Evolutionary conservation across 768 basidiomycete species (phyloP).

Genomic region (Lentinus brumalis): DNA sequence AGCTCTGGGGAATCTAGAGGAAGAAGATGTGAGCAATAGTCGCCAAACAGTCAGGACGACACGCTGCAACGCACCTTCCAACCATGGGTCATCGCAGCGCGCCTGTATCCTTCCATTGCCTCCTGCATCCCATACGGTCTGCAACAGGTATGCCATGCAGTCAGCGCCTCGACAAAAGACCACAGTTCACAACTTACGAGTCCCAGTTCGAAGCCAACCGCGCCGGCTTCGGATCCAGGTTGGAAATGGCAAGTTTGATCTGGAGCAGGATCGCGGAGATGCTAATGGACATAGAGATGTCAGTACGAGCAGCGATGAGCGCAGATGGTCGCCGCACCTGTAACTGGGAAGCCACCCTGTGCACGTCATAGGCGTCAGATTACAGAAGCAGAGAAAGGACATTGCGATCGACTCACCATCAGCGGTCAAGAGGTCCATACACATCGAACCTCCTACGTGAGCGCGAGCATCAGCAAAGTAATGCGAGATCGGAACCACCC

Average conservation of each 20-base stretch:
- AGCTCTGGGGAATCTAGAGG: conserved; percentile 3
- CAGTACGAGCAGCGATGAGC: not conserved
- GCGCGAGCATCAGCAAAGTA: not conserved
- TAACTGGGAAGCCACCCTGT: conserved; percentile 73
- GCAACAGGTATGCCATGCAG: not conserved
- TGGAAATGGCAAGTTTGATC: conserved; percentile 70
- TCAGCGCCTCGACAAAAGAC: not conserved
- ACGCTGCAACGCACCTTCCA: conserved; percentile 50
- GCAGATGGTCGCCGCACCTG: conserved; percentile 37
- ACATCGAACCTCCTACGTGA: conserved; percentile 63
- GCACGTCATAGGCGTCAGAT: not conserved
- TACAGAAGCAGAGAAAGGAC: not conserved
- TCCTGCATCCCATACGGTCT: conserved; percentile 53
- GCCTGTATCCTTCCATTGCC: conserved; percentile 61
- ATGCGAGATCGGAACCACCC: not conserved
- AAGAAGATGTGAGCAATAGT: not conserved
- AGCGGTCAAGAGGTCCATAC: conserved; percentile 70
- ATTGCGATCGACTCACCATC: conserved; percentile 46
- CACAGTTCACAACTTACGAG: conserved; percentile 30
- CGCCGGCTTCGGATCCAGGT: conserved; percentile 64
- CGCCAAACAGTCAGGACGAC: not conserved
- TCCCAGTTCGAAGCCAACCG: conserved; percentile 56
- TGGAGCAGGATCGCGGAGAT: conserved; percentile 54
- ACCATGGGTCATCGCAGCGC: conserved; percentile 64
- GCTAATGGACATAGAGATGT: conserved; percentile 19